Evolutionary conservation across 352 stramenopile species (phyloP), one percentile per base, ranked within the genome.

Genomic region (Phytophthora ohioensis): DNA sequence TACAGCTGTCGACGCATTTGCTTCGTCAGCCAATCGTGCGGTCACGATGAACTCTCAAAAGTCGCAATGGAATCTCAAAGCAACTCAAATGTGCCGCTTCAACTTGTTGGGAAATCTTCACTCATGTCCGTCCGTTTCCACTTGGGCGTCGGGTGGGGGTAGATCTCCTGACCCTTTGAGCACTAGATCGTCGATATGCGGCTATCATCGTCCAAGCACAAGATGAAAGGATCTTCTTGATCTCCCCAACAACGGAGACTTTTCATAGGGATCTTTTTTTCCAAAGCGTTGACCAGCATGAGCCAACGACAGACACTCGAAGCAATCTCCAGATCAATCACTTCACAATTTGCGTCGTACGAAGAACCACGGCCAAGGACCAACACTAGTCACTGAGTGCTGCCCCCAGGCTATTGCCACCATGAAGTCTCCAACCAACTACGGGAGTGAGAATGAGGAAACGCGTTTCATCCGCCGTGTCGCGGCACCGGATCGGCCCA

Each of bases 391-490:
- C 53, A 67, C 60, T 74, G 52, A 74, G 59, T 70, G 47, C 49
- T 47, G 27, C 31, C 35, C 61, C 34, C 11, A 42, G 48, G 41
- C 57, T 71, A 10, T 41, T 60, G 48, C 56, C 41, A 78, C 39
- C 47, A 91, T 91, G 80, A 91, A 91, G 80, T 79, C 70, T 55
- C 80, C 82, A n/a, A 84, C 70, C 48, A 73, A 73, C 62, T 91
- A 91, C 75, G 80, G 80, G 31, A 87, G 75, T 39, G 80, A 90
- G 54, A 90, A 90, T 58, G 82, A 90, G 53, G 82, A 90, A 49
- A 80, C 78, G 46, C 71, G 66, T 48, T 90, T 90, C 69, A 85
- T 88, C 59, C 78, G 82, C 17, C 82, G 82, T 59, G 79, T 88
- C 52, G 82, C 78, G 11, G 75, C 75, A 43, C 81, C 81, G 3